Conservation (phyloP, 148 eudicot genomes). For the Rhododendron molle region DNA sequence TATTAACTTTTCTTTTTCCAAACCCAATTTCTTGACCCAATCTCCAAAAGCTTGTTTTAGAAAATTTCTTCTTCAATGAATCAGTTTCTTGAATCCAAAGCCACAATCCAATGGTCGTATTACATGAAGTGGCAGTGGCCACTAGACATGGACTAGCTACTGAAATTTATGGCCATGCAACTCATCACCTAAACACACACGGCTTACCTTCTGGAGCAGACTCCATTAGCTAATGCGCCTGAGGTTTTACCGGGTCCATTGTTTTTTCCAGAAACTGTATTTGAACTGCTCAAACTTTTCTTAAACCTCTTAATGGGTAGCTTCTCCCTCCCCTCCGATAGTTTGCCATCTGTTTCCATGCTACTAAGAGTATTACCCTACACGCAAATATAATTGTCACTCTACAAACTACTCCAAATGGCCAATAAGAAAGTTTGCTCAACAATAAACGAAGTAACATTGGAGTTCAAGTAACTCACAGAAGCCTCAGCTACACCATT, state of each 20-base stretch:
- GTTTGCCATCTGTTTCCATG: conserved; percentile 64
- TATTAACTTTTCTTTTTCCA: background rate
- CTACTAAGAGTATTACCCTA: conserved; percentile 61
- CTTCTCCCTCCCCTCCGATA: conserved; percentile 83
- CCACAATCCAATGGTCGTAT: background rate
- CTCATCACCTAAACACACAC: background rate
- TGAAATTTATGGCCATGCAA: background rate
- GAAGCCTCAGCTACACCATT: conserved; percentile 89
- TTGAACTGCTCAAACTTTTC: conserved; percentile 90
- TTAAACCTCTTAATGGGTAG: conserved; percentile 90
- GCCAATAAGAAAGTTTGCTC: background rate
- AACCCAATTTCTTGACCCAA: background rate
- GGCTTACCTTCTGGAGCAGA: conserved; percentile 72
- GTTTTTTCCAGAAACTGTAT: conserved; percentile 80
- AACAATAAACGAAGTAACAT: background rate
- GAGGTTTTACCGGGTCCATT: conserved; percentile 62
- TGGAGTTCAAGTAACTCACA: conserved; percentile 47
- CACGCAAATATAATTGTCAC: conserved; percentile 16
- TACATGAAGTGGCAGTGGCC: background rate
- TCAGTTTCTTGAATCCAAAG: background rate
- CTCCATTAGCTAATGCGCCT: conserved; percentile 63
- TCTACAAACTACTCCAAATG: background rate
- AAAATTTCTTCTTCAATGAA: background rate
- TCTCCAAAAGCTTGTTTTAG: background rate
- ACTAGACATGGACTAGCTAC: background rate